Conservation (phyloP, 2,329 filamentous ascomycete species). For the Chrysosporium queenslandicum region DNA sequence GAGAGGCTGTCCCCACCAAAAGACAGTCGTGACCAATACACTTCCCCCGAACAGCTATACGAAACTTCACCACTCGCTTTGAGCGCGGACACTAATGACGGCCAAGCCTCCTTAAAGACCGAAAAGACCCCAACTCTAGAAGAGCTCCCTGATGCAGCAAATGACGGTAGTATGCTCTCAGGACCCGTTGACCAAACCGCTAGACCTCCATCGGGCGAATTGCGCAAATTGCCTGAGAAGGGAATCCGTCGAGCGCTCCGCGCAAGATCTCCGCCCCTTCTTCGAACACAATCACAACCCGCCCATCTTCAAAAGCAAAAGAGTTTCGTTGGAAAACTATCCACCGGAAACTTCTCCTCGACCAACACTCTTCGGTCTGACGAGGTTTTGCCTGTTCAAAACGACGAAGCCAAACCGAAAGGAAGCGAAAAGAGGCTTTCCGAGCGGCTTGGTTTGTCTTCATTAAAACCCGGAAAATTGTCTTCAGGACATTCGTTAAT, state of each 20-base stretch:
- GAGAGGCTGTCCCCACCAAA: constrained; percentile 17
- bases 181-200: neutral
- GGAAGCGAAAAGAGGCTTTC: constrained; percentile 62
- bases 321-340: constrained; percentile 10
- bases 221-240: constrained; percentile 28
- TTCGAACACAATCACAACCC: constrained; percentile 45
- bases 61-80: neutral
- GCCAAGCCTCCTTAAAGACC: neutral
- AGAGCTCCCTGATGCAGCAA: neutral
- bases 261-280: constrained; percentile 38
- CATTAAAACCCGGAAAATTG: constrained; percentile 50
- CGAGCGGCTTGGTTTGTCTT: constrained; percentile 57
- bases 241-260: constrained; percentile 30
- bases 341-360: neutral
- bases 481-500: constrained; percentile 59
- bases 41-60: neutral
- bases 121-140: neutral
- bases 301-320: constrained; percentile 23
- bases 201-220: constrained; percentile 30
- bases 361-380: neutral
- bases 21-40: neutral
- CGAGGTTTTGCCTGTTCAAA: neutral
- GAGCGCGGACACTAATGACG: neutral
- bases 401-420: constrained; percentile 21
- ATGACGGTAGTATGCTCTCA: neutral